A percentile compares a stretch with the other conserved stretches of the same genome.
Conservation (phyloP, 306 rosid genomes). For the Rubus idaeus region DNA sequence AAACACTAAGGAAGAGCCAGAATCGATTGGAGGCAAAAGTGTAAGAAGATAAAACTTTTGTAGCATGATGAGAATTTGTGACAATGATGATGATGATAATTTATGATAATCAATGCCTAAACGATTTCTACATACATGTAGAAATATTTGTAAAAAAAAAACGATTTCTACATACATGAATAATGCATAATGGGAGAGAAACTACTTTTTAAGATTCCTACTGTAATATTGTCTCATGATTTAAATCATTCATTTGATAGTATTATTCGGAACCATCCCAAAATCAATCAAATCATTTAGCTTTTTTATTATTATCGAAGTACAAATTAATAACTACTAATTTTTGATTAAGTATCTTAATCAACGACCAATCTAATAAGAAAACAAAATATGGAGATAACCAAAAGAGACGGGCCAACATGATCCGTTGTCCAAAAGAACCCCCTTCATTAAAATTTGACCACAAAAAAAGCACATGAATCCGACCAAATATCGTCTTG, state of each 20-base stretch:
- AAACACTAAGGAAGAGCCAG: too few relatives aligned
- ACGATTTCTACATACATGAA: too few relatives aligned
- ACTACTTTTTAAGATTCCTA: neutral
- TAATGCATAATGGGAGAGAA: neutral
- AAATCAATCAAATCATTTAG: neutral
- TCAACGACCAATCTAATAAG: neutral
- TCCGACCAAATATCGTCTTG: slow-evolving; percentile 11
- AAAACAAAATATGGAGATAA: neutral
- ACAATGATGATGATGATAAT: too few relatives aligned
- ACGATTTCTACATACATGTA: too few relatives aligned
- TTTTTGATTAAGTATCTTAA: neutral
- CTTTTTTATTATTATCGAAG: neutral
- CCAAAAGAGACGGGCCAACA: slow-evolving; percentile 20
- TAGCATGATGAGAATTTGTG: too few relatives aligned
- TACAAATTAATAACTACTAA: neutral
- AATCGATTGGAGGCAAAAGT: too few relatives aligned
- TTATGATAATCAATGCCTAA: too few relatives aligned
- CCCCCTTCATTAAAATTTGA: neutral
- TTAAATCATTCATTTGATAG: too few relatives aligned
- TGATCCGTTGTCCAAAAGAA: slow-evolving; percentile 9
- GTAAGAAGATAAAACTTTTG: too few relatives aligned
- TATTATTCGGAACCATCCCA: too few relatives aligned
- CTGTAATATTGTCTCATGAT: neutral
- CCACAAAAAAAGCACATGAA: slow-evolving; percentile 25
- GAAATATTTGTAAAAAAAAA: too few relatives aligned